Evolutionary conservation across 2,329 filamentous ascomycete genomes (phyloP), one percentile per base, ranked within the genome.

Genomic region (Claviceps monticola): DNA sequence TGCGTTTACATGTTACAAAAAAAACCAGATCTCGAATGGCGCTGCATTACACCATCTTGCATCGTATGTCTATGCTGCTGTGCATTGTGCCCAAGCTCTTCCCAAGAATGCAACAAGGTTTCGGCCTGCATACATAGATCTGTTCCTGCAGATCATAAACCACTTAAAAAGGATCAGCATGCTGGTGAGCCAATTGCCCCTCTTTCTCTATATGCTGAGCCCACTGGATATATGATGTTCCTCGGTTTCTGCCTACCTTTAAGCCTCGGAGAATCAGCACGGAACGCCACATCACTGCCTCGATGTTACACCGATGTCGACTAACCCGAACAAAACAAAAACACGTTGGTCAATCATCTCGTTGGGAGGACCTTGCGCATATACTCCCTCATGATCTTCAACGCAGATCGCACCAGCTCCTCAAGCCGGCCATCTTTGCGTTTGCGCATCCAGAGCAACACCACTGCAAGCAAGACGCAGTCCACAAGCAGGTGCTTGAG

Each of bases 401-500:
- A 62, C 14, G 82, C 71, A 1, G 83, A 80, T 46, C 85, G 72
- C 3, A 89, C 78, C n/a, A 86, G 73, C 56, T 86, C 85, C 62
- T 91, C 86, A 1, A 90, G 65, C 53, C 86, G 73, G 46, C 78
- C 71, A 60, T 91, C 86, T 59, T 83, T 84, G 61, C 79, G 80
- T 57, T 75, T 77, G 51, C 86, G 72, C 78, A 91, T 76, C 78
- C 83, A 90, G 6, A 88, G 60, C 47, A 91, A 64, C 39, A 90
- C 68, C 1, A 88, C 57, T 29, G 73, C 74, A 14, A 91, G 65
- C 2, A 89, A 67, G 26, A 84, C 71, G 9, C 83, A 64, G 66
- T 97, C 88, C 45, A 86, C 74, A 29, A 86, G 71, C 5, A 93
- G 59, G 61, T 96, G 88, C 63, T 88, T 88, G 42, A 84, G 66